These are phyloP conservation scores for Heliocybe sulcata DNA, from an alignment of 1,284 basidiomycete genomes.

Conservation along the genomic window DNA sequence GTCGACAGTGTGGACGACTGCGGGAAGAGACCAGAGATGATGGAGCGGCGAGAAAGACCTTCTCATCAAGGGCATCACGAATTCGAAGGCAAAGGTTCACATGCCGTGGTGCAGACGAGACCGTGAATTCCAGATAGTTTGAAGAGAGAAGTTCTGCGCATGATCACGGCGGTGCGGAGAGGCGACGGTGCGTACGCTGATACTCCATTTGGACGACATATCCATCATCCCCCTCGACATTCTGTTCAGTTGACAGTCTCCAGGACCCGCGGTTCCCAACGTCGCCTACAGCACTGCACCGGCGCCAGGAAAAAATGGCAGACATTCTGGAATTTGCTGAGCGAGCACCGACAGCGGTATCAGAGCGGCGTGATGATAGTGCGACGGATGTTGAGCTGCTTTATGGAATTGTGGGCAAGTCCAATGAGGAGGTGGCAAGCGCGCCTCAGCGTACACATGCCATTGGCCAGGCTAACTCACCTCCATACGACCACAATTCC, in stretches of 20 bases:
- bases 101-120: neutral
- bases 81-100: neutral
- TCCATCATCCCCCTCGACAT: neutral
- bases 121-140: neutral
- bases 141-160: neutral
- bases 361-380: neutral
- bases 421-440: neutral
- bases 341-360: neutral
- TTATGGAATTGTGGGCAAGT: neutral
- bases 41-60: neutral
- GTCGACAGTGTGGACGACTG: too few relatives aligned
- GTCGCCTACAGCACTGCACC: neutral
- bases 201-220: neutral
- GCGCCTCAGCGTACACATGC: neutral
- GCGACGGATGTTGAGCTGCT: neutral
- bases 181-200: neutral
- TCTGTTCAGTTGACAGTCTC: neutral
- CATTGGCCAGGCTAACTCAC: neutral
- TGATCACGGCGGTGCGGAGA: neutral
- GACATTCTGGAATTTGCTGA: neutral
- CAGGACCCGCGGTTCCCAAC: neutral
- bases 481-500: neutral
- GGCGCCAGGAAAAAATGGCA: neutral
- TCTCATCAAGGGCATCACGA: neutral
- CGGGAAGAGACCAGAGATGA: neutral